Evolutionary conservation across 1,139 yeast genomes (phyloP).

Genomic region (Hemisphaericaspora xylanilytica): DNA sequence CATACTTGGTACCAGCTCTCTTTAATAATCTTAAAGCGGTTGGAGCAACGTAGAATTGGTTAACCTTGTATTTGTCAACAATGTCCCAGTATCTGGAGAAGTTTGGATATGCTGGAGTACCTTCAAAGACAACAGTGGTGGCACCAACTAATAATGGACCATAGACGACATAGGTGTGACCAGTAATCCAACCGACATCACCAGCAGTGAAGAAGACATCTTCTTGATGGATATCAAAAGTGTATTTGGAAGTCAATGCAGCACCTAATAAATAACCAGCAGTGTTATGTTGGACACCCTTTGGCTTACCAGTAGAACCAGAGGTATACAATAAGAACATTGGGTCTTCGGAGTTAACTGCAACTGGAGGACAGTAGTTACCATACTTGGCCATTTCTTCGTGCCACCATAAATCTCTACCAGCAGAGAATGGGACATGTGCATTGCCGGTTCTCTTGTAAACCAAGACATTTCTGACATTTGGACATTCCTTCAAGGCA

Average conservation of each 20-base stretch:
- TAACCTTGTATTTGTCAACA: constrained; percentile 71
- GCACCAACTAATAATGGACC: constrained; percentile 81
- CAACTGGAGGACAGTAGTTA: constrained; percentile 59
- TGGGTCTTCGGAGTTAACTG: constrained; percentile 61
- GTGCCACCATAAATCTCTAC: constrained; percentile 81
- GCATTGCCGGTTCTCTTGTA: constrained; percentile 70
- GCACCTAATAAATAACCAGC: constrained; percentile 81
- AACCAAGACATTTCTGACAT: constrained; percentile 66
- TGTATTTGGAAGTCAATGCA: constrained; percentile 64
- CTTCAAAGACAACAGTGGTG: constrained; percentile 79
- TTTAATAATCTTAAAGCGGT: constrained; percentile 81
- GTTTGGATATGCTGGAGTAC: constrained; percentile 82
- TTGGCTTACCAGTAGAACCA: constrained; percentile 70
- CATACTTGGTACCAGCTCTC: constrained; percentile 72
- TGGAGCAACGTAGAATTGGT: constrained; percentile 87
- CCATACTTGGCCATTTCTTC: constrained; percentile 69
- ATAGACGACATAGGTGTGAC: constrained; percentile 79
- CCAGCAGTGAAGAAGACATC: constrained; percentile 82
- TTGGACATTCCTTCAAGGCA: constrained; percentile 68
- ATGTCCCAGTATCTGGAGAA: constrained; percentile 83
- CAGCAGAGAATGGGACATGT: constrained; percentile 58
- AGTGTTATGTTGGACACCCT: constrained; percentile 70
- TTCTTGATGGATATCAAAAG: constrained; percentile 71
- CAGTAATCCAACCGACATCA: constrained; percentile 88
- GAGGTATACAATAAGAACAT: constrained; percentile 64